Evolutionary conservation across 805 yeast genomes (phyloP), one percentile per base, ranked within the genome.

Genomic region (Myxozyma lipomycoides): DNA sequence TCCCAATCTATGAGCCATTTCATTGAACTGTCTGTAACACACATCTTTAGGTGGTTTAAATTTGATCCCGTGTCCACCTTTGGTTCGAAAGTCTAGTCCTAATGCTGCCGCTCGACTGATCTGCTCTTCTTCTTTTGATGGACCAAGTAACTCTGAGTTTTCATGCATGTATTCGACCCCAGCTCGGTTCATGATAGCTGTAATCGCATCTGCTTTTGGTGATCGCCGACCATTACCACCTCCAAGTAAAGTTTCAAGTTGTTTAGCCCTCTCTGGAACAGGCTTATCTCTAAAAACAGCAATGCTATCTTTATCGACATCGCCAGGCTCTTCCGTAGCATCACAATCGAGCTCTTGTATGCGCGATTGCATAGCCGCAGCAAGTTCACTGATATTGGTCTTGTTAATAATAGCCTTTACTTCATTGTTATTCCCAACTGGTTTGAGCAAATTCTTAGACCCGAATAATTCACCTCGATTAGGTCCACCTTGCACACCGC

Each of bases 381-480:
- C 9, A 22, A 9, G 10, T 35, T 22, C 18, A n/a, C 40, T 17
- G 35, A 36, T 30, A 23, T 51, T 54, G 4, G 58, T 54, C 19
- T 38, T 37, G 25, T 54, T 46, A 22, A 54, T 26, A 21, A 54
- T 46, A 10, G 25, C 32, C 23, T 51, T 51, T 23, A 54, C 23
- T 28, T 40, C 26, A n/a, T 28, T 32, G 17, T 30, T 41, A 3
- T 35, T 39, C 36, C 24, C 21, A 35, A 23, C 36, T 32, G 22
- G 46, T 17, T 43, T 41, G 23, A 52, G 32, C 47, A 52, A 40
- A 18, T 52, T 52, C 24, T 35, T 26, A 1, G 45, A 21, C 15
- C 58, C 58, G 47, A 54, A 54, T 4, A 54, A 28, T 21, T 49
- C 55, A 2, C 58, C 58, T 36, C 36, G 21, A 3, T 38, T 55